Base-by-base conservation (phyloP, 352 stramenopile species). In the Phytophthora macrochlamydospora region DNA sequence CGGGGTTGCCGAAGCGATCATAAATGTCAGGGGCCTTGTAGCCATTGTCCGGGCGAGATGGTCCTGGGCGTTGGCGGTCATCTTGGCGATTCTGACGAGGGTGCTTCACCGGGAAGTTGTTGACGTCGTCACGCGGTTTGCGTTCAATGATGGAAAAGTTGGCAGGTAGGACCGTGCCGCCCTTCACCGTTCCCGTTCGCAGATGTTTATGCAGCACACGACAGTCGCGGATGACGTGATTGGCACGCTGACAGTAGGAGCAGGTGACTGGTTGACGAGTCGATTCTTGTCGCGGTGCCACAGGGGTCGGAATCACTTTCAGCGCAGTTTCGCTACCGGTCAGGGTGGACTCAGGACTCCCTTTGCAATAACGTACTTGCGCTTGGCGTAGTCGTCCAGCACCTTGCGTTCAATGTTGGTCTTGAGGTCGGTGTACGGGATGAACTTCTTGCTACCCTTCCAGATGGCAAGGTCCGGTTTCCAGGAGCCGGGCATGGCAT, bases 401-500 rank as follows among this genome's bases (percentile, higher is more conserved):
- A 51, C 45, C 28, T 51, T 51, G 18, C 45, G 7, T 32, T 51
- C 45, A 32, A 51, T 51, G 45, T 24, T 51, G 4, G 7, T 1
- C 45, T 51, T 51, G 2, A 51, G 14, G n/a, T 51, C 45, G 5
- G 42, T 42, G 28, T 53, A 63, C 56, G 56, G 35, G 56, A 63
- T 63, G 9, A 56, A 63, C 56, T 56, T 56, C 56, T 35, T 45
- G 24, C 83, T 33, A 67, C 96, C 55, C 57, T 76, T 37, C 76
- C 87, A 24, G 73, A 96, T 60, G 70, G 45, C 24, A 31, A 65
- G 38, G 31, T 65, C 49, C 3, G 57, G 18, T 14, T 64, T 64
- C 57, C 57, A 64, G 2, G 57, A 51, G 4, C 42, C 24, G 7
- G 45, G 37, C 48, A 64, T 52, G 33, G 57, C 9, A 43, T 57